Base-by-base conservation (phyloP, 805 yeast species). In the Yamadazyma endophytica region DNA sequence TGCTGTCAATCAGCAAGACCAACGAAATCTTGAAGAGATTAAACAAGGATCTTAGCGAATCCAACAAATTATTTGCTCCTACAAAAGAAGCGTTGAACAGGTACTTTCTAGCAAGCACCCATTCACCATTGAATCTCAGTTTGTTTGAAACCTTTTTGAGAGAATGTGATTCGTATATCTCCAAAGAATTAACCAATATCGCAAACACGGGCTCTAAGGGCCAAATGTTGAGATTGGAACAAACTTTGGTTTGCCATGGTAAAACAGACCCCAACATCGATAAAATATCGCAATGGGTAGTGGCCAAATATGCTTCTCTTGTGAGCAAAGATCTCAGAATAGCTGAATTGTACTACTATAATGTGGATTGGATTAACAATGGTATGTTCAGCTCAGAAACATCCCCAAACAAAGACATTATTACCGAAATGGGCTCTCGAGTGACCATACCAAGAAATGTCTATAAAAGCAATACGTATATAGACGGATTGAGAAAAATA, bases 1-100 rank as follows among this genome's bases (percentile, higher is more conserved):
- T 82, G 28, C 73, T 79, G 3, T 82, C 83, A 29, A 72, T 82
- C 5, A 79, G 75, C 28, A 74, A 79, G 46, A 70, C 83, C 9
- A 68, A 70, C 40, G 79, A 75, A 31, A 72, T 73, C 34, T 61
- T 72, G 17, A 71, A 70, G 41, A 80, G 74, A 44, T 71, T 73
- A 33, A 75, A 75, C 35, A 79, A 70, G 48, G 79, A 70, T 36
- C 48, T 66, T 37, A 33, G 54, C 15, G 69, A 64, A 21, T 49
- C 62, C 33, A 64, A 60, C 36, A 62, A 64, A 44, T 42, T 64
- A 25, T 59, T 58, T 41, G 52, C 63, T 3, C 79, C 80, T 1
- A 74, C 75, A 58, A 53, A 68, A 28, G 79, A 74, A 42, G 70
- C 78, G 3, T 62, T 72, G 32, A 68, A 64, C 36, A 53, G 79